Percentiles rank a stretch among this genome's conserved stretches.
Conservation (phyloP, 1,284 basidiomycete species). For the Pseudozyma hubeiensis region DNA sequence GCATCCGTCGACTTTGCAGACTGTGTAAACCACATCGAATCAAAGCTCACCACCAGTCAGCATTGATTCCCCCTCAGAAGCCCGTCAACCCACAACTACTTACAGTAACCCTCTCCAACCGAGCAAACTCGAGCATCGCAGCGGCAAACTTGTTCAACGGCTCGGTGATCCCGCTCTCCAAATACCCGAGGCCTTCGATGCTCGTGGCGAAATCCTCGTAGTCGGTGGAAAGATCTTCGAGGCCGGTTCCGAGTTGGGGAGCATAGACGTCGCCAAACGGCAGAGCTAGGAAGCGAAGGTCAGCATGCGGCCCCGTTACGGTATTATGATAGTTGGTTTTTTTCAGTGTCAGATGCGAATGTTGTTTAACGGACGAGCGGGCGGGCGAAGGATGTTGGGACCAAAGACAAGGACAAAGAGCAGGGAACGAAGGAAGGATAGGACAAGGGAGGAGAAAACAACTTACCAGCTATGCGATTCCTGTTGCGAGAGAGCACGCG, state of each 20-base stretch:
- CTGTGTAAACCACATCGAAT: constrained; percentile 7
- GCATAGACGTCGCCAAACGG: constrained; percentile 61
- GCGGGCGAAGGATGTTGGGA: background rate
- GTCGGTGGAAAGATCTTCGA: constrained; percentile 80
- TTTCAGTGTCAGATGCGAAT: constrained; percentile 12
- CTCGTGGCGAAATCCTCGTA: constrained; percentile 96
- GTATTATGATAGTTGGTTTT: background rate
- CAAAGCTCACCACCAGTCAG: background rate
- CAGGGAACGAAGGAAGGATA: background rate
- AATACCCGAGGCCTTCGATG: constrained; percentile 93
- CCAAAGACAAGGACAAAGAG: background rate
- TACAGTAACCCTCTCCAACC: constrained; percentile 56
- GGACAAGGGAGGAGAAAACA: constrained; percentile 44
- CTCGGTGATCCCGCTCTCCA: constrained; percentile 97
- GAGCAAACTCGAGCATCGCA: constrained; percentile 82
- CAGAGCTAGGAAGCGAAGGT: constrained; percentile 46
- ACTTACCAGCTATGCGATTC: constrained; percentile 78
- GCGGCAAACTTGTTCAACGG: constrained; percentile 95
- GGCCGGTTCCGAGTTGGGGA: constrained; percentile 50
- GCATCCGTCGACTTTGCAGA: constrained; percentile 71
- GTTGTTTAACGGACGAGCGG: background rate
- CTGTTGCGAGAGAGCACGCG: constrained; percentile 57
- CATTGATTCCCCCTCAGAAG: background rate
- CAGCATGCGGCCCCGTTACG: constrained; percentile 20
- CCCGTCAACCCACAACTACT: background rate